Conservation (phyloP, 2,329 filamentous ascomycete genomes). For the Xenosphaeropsis pyriputrescens region DNA sequence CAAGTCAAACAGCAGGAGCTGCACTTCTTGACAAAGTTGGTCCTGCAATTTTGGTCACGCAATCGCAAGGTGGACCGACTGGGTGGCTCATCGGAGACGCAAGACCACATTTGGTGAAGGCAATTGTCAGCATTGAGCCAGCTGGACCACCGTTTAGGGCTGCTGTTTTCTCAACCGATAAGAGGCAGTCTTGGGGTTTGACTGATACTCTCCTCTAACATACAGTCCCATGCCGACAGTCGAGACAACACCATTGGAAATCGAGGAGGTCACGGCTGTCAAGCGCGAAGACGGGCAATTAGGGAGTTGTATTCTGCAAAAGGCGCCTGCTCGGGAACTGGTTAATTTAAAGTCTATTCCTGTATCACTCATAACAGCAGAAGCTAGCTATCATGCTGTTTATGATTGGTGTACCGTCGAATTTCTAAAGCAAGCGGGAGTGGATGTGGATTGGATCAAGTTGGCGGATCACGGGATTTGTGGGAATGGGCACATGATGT, state of each 20-base stretch:
- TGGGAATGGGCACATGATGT: slow-evolving; percentile 30
- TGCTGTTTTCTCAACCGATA: slow-evolving; percentile 5
- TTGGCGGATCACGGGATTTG: slow-evolving; percentile 22
- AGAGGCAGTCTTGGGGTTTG: slow-evolving; percentile 25
- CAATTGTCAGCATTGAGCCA: slow-evolving; percentile 29
- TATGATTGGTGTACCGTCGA: slow-evolving; percentile 28
- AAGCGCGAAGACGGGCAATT: neutral
- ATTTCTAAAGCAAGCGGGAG: slow-evolving; percentile 28
- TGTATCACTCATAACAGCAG: slow-evolving; percentile 24
- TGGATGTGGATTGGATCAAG: slow-evolving; percentile 19
- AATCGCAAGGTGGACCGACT: slow-evolving; percentile 27
- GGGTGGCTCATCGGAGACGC: slow-evolving; percentile 22
- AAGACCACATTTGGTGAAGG: slow-evolving; percentile 24
- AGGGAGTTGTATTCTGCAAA: slow-evolving; percentile 20
- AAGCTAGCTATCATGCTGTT: slow-evolving; percentile 27
- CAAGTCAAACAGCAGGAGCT: slow-evolving; percentile 23
- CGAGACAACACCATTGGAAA: neutral
- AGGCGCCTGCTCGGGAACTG: slow-evolving; percentile 19
- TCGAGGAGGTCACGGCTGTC: neutral
- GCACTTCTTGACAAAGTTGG: slow-evolving; percentile 13
- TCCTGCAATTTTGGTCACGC: slow-evolving; percentile 10
- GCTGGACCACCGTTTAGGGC: slow-evolving; percentile 29
- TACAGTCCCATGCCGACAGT: slow-evolving; percentile 22
- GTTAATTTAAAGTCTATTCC: slow-evolving; percentile 20
- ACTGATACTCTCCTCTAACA: slow-evolving; percentile 31